Percentiles rank a stretch among this genome's conserved stretches.
phyloP scores from a whole-genome alignment of 78 protist species.

The Creolimax fragrantissima region DNA sequence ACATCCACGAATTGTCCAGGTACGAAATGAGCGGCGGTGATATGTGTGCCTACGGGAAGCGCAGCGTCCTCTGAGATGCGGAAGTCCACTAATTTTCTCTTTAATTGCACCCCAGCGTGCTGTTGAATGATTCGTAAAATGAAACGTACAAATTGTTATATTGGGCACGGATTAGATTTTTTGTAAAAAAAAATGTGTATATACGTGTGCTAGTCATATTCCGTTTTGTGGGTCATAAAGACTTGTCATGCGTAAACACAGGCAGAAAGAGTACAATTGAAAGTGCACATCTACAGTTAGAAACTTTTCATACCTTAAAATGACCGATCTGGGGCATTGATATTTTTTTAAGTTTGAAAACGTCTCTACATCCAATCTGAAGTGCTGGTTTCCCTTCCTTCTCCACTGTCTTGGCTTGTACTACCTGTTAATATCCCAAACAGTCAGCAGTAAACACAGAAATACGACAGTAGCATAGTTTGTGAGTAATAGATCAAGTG shows the following conservation, averaged over 20 bases:
- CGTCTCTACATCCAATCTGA: background rate
- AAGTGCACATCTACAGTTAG: background rate
- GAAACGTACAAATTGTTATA: too few relatives aligned
- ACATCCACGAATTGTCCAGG: constrained; percentile 11
- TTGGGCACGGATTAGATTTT: too few relatives aligned
- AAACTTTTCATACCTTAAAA: background rate
- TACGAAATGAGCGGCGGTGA: constrained; percentile 3
- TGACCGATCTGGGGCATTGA: background rate
- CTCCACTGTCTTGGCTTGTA: background rate
- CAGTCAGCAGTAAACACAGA: too few relatives aligned
- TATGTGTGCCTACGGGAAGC: background rate
- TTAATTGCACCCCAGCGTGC: background rate
- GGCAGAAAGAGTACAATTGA: background rate
- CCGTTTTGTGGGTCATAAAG: background rate
- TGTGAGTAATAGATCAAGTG: too few relatives aligned
- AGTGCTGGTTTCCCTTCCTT: background rate
- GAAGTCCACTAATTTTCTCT: background rate
- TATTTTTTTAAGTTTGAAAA: background rate
- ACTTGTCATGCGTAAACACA: background rate
- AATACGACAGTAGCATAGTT: too few relatives aligned
- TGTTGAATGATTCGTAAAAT: too few relatives aligned
- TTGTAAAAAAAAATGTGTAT: too few relatives aligned
- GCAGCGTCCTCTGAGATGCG: background rate
- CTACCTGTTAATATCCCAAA: too few relatives aligned
- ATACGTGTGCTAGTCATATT: too few relatives aligned